Evolutionary conservation across 2,329 filamentous ascomycete genomes (phyloP).

Genomic region (Xenoacremonium recifei): DNA sequence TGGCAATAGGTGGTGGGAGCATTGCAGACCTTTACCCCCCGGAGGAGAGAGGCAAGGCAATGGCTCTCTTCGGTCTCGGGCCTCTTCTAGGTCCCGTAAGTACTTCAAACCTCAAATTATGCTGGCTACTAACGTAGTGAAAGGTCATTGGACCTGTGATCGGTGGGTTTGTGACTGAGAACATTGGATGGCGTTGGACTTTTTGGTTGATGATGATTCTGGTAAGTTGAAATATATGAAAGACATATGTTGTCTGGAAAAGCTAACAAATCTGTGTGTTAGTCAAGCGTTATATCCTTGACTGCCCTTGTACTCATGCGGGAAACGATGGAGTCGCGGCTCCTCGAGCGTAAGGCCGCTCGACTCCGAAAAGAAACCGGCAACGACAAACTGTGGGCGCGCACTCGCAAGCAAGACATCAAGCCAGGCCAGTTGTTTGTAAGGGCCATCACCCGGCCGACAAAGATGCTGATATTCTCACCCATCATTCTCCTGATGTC

Average conservation of each 20-base stretch:
- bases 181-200: constrained; percentile 47
- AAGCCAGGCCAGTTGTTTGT: constrained; percentile 15
- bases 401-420: constrained; percentile 6
- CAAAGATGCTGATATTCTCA: constrained; percentile 49
- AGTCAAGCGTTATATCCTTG: neutral
- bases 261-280: too few species aligned
- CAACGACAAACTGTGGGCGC: constrained; percentile 6
- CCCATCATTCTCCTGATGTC: constrained; percentile 49
- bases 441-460: constrained; percentile 36
- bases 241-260: too few species aligned
- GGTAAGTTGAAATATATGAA: constrained; percentile 11
- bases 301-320: neutral
- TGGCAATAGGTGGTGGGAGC: constrained; percentile 16
- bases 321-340: too few species aligned
- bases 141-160: constrained; percentile 21
- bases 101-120: neutral
- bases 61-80: constrained; percentile 60
- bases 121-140: neutral
- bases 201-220: constrained; percentile 48
- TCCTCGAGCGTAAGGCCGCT: constrained; percentile 2
- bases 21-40: constrained; percentile 13
- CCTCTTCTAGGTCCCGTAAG: constrained; percentile 53
- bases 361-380: constrained; percentile 4
- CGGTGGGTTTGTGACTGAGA: constrained; percentile 43
- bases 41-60: constrained; percentile 52